phyloP scores from a whole-genome alignment of 2,329 filamentous ascomycete species.

The Aspergillus costaricaensis region DNA sequence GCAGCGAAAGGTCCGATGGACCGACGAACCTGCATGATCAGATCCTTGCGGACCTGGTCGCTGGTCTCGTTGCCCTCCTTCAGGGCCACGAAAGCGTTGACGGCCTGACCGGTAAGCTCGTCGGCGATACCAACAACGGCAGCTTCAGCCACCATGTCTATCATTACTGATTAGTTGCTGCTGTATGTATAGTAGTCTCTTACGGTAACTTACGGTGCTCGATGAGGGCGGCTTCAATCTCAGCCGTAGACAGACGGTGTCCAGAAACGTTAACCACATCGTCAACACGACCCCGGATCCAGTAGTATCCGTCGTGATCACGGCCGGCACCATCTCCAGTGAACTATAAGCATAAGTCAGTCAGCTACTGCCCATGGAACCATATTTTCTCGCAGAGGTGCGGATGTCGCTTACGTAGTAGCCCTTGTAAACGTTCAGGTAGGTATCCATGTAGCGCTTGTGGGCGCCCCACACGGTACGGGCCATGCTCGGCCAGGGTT shows the following conservation, averaged over 20 bases:
- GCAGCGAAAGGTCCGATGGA: constrained; percentile 97
- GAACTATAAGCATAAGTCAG: constrained; percentile 40
- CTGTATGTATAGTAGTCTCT: background rate
- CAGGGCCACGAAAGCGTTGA: constrained; percentile 93
- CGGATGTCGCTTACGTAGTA: constrained; percentile 75
- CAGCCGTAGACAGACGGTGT: constrained; percentile 92
- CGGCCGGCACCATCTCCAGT: constrained; percentile 82
- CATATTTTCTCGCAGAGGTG: background rate
- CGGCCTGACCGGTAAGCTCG: constrained; percentile 93
- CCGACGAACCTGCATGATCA: constrained; percentile 92
- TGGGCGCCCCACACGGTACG: constrained; percentile 97
- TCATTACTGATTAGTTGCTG: constrained; percentile 20
- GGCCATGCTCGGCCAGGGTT: constrained; percentile 97
- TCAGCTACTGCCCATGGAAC: background rate
- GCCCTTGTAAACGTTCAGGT: constrained; percentile 94
- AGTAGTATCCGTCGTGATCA: constrained; percentile 98
- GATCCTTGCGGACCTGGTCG: constrained; percentile 86
- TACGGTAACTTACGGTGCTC: constrained; percentile 67
- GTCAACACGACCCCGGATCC: constrained; percentile 97
- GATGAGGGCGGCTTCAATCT: constrained; percentile 95
- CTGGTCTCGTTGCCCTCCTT: constrained; percentile 77
- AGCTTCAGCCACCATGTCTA: constrained; percentile 73
- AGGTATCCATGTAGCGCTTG: constrained; percentile 98
- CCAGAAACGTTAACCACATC: constrained; percentile 98
- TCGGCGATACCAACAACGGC: constrained; percentile 92